A percentile compares a stretch with the other conserved stretches of the same genome.
phyloP scores from a whole-genome alignment of 2,329 filamentous ascomycete genomes.

The Alternaria incomplexa region DNA sequence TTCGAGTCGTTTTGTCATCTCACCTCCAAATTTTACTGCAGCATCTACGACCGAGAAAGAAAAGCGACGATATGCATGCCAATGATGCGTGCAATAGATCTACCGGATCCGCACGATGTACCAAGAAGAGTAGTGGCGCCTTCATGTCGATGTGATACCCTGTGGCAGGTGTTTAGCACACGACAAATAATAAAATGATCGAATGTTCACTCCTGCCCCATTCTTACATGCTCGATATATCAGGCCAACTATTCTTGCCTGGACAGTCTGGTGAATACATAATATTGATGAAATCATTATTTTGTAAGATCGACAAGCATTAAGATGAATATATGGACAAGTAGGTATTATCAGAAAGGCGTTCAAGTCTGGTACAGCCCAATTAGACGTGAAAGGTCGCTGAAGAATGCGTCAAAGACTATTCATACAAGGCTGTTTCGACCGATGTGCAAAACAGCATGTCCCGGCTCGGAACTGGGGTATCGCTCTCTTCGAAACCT shows the following conservation, averaged over 20 bases:
- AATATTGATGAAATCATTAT: neutral
- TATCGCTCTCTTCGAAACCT: too few relatives aligned
- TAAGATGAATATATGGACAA: too few relatives aligned
- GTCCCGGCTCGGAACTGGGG: too few relatives aligned
- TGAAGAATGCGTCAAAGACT: too few relatives aligned
- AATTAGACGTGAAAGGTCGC: too few relatives aligned
- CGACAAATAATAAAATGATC: slow-evolving; percentile 11
- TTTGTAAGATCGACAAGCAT: neutral
- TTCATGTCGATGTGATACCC: slow-evolving; percentile 21
- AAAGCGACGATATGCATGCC: slow-evolving; percentile 3
- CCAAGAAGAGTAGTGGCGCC: slow-evolving; percentile 1
- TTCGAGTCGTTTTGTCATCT: slow-evolving; percentile 7
- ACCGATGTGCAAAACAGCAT: too few relatives aligned
- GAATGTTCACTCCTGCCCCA: neutral
- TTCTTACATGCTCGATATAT: neutral
- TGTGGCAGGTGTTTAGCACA: slow-evolving; percentile 18
- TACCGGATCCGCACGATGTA: slow-evolving; percentile 6
- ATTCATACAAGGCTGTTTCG: too few relatives aligned
- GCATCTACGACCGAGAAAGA: neutral
- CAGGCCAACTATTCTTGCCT: neutral
- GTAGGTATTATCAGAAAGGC: too few relatives aligned
- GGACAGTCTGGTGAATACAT: neutral
- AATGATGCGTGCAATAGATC: neutral
- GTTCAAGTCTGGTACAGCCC: too few relatives aligned
- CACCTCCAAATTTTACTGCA: slow-evolving; percentile 2